A percentile compares a stretch with the other conserved stretches of the same genome.
Conservation (phyloP, 768 basidiomycete species). For the Strobilomyces dryophilus region DNA sequence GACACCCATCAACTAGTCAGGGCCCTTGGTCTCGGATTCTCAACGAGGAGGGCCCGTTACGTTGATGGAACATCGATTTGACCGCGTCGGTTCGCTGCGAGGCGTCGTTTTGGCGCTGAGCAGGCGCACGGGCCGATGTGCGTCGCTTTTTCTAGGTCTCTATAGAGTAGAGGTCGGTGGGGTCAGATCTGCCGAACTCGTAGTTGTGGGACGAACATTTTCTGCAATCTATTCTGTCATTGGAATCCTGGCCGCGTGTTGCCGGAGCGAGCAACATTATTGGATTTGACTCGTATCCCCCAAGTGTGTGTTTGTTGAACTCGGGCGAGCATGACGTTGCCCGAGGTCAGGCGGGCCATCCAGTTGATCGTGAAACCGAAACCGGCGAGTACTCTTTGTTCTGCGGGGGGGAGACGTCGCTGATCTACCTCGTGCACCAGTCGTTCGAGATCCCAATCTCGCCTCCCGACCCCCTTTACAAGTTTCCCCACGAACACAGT, state of each 20-base stretch:
- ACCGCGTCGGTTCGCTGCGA: conserved; percentile 39
- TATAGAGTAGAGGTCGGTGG: conserved; percentile 57
- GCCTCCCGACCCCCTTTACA: conserved; percentile 23
- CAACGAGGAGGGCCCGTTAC: conserved; percentile 62
- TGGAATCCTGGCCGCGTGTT: conserved; percentile 10
- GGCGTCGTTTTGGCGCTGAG: conserved; percentile 54
- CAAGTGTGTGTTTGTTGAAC: not conserved
- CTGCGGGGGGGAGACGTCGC: not conserved
- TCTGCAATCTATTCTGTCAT: not conserved
- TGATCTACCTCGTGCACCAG: conserved; percentile 1
- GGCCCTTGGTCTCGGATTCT: conserved; percentile 41
- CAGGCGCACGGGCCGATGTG: conserved; percentile 40
- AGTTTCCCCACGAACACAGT: conserved; percentile 23
- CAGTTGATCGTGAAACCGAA: conserved; percentile 28
- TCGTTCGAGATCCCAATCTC: conserved; percentile 27
- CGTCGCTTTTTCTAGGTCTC: conserved; percentile 40
- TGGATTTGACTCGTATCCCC: not conserved
- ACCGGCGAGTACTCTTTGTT: conserved; percentile 18
- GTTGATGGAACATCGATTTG: conserved; percentile 60
- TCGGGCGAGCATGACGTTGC: conserved; percentile 6
- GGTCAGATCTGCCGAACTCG: conserved; percentile 38
- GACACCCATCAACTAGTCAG: conserved; percentile 55
- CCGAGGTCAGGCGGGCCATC: conserved; percentile 13
- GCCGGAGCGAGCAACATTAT: no score
- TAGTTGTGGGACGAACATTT: conserved; percentile 68